Conservation (phyloP, 2,329 filamentous ascomycete species). For the Aaosphaeria pasadenensis region DNA sequence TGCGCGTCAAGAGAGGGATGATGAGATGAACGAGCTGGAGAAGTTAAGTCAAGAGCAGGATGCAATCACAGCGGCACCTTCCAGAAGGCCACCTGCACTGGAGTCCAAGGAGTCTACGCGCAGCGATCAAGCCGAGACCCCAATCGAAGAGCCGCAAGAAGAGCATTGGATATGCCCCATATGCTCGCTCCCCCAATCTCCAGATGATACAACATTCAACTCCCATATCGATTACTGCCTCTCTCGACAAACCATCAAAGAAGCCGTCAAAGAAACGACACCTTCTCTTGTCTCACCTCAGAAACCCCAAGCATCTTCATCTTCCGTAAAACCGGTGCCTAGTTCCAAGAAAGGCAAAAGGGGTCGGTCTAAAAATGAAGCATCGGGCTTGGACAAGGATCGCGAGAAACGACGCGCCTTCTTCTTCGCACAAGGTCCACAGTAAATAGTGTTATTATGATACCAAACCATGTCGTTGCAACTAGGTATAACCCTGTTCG, state of each 20-base stretch:
- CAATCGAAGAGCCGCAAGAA: constrained; percentile 8
- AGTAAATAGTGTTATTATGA: no score
- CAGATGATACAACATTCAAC: constrained; percentile 78
- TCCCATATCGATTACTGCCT: constrained; percentile 90
- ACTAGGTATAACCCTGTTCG: no score
- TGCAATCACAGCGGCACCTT: constrained; percentile 6
- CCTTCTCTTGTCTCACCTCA: constrained; percentile 1
- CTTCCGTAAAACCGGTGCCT: background rate
- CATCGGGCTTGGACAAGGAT: constrained; percentile 14
- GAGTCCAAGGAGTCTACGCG: constrained; percentile 10
- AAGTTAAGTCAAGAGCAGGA: constrained; percentile 58
- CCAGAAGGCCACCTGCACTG: background rate
- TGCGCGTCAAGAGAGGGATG: constrained; percentile 57
- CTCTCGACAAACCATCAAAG: constrained; percentile 79
- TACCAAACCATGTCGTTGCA: no score
- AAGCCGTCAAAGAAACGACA: constrained; percentile 62
- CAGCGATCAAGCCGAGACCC: constrained; percentile 16
- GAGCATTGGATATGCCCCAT: constrained; percentile 81
- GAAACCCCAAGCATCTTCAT: background rate
- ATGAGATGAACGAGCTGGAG: constrained; percentile 61
- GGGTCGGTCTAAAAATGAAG: constrained; percentile 25
- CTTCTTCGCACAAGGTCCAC: constrained; percentile 10
- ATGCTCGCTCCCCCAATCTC: constrained; percentile 70
- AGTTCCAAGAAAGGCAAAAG: constrained; percentile 27
- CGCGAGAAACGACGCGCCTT: constrained; percentile 32